phyloP scores from a whole-genome alignment of 2,329 filamentous ascomycete genomes.

The Diaporthe vexans region DNA sequence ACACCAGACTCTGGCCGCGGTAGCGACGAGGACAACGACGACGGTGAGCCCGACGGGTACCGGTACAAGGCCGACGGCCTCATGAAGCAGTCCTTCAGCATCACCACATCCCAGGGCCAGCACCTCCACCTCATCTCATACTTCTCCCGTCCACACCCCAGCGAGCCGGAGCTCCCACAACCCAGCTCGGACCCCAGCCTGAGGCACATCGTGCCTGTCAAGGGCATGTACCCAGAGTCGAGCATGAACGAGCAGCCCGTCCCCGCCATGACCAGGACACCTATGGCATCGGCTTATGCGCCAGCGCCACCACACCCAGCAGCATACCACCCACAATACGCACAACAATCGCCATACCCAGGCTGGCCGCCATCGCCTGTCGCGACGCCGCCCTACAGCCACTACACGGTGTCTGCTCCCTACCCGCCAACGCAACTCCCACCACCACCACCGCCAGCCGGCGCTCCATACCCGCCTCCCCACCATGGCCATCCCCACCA shows the following conservation, averaged over 20 bases:
- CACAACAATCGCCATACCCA: conserved; percentile 57
- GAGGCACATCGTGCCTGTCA: conserved; percentile 85
- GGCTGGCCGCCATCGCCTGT: conserved; percentile 70
- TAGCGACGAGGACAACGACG: conserved; percentile 88
- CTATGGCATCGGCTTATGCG: conserved; percentile 61
- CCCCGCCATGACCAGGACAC: conserved; percentile 84
- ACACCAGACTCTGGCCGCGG: conserved; percentile 86
- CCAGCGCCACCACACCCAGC: conserved; percentile 46
- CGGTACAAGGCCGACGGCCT: conserved; percentile 95
- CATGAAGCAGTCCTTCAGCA: conserved; percentile 99
- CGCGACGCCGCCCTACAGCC: conserved; percentile 66
- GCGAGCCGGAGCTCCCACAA: conserved; percentile 80
- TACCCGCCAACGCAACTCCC: conserved; percentile 43
- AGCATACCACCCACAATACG: conserved; percentile 57
- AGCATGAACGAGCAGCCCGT: conserved; percentile 88
- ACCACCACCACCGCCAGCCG: conserved; percentile 27
- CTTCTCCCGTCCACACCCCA: conserved; percentile 85
- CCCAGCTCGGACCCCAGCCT: conserved; percentile 85
- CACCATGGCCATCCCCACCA: conserved; percentile 38
- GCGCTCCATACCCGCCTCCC: conserved; percentile 52
- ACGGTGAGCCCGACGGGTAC: conserved; percentile 90
- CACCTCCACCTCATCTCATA: conserved; percentile 99
- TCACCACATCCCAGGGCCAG: conserved; percentile 89
- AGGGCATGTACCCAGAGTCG: conserved; percentile 98
- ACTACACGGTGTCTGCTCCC: conserved; percentile 55